phyloP scores from a whole-genome alignment of 495 filamentous ascomycete genomes.

The Bathelium albidoporum region DNA sequence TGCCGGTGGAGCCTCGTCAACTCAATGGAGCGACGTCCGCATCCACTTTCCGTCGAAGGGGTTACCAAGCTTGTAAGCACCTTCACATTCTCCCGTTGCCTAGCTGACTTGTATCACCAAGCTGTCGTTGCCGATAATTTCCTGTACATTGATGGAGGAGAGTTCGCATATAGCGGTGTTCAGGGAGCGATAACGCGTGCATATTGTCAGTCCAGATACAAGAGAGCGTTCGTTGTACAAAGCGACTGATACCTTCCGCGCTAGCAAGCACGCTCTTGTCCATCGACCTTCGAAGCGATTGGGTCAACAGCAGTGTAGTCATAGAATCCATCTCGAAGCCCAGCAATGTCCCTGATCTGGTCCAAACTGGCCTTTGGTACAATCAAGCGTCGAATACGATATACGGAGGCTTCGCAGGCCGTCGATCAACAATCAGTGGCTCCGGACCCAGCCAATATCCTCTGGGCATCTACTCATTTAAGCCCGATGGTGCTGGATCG shows the following conservation, averaged over 20 bases:
- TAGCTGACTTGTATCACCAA: background rate
- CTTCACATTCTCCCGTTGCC: background rate
- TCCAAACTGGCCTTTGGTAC: background rate
- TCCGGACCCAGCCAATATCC: background rate
- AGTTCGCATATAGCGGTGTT: background rate
- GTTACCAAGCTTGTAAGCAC: background rate
- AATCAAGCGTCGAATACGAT: background rate
- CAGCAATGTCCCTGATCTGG: background rate
- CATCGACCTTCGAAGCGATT: constrained; percentile 1
- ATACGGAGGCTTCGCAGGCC: background rate
- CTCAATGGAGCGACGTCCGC: background rate
- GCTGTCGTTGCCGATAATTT: background rate
- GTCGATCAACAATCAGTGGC: background rate
- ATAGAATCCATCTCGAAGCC: background rate
- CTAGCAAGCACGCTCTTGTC: background rate
- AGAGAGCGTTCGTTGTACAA: background rate
- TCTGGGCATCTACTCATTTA: background rate
- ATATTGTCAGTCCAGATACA: background rate
- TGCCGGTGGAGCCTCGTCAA: background rate
- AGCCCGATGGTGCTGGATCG: background rate
- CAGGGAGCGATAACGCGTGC: background rate
- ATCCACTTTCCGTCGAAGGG: constrained; percentile 1
- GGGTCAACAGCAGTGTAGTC: background rate
- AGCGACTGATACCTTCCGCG: background rate
- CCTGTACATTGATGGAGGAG: background rate